phyloP scores from a whole-genome alignment of 352 stramenopile species.

The Globisporangium carolinianum region DNA sequence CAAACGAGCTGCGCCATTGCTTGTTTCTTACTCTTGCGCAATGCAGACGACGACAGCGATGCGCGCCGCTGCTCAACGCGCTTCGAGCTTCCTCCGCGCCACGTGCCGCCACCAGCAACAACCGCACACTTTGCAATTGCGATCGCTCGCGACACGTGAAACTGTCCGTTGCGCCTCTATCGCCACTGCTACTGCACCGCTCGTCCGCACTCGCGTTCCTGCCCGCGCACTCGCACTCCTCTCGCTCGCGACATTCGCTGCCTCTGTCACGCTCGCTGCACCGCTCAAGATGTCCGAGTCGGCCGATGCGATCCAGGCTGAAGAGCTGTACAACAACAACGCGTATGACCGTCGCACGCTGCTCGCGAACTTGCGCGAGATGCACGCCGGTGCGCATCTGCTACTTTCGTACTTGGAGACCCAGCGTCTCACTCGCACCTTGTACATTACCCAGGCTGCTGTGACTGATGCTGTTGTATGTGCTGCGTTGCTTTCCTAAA shows the following conservation, averaged over 20 bases:
- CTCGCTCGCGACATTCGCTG: conserved; percentile 9
- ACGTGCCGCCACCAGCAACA: not conserved
- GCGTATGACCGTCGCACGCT: conserved; percentile 65
- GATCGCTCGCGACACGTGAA: conserved; percentile 9
- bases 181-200: not conserved
- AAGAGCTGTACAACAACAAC: conserved; percentile 80
- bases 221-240: conserved; percentile 19
- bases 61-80: conserved; percentile 1
- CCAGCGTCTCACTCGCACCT: too few relatives aligned
- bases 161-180: conserved; percentile 1
- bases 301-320: conserved; percentile 48
- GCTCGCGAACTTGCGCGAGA: conserved; percentile 50
- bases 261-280: conserved; percentile 11
- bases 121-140: conserved; percentile 11
- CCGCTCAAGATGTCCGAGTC: conserved; percentile 46
- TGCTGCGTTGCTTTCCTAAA: not conserved
- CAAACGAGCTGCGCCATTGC: not conserved
- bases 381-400: conserved; percentile 28
- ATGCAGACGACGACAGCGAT: not conserved
- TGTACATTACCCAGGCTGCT: not conserved
- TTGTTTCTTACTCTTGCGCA: not conserved
- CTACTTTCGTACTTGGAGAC: not conserved
- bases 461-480: not conserved
- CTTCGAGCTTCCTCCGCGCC: conserved; percentile 6
- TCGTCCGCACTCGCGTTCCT: conserved; percentile 5